These are phyloP conservation scores for Hawksworthiomyces lignivorus DNA, from an alignment of 2,329 filamentous ascomycete species.

Conservation along the genomic window DNA sequence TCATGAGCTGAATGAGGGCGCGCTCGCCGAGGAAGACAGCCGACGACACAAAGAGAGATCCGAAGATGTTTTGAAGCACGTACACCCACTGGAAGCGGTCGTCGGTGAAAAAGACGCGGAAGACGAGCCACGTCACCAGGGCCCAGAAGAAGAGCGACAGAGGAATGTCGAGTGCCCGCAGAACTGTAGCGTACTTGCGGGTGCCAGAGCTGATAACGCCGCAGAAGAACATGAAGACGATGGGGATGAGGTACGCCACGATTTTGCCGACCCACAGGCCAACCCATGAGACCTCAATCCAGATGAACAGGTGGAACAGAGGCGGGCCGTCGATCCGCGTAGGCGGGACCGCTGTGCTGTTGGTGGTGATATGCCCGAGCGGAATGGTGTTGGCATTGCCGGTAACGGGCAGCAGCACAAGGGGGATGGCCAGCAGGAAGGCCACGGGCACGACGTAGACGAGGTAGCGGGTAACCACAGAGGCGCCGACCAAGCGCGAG, in stretches of 20 bases:
- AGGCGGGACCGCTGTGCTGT: constrained; percentile 8
- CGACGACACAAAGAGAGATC: constrained; percentile 59
- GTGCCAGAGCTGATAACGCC: constrained; percentile 63
- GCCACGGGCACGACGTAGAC: constrained; percentile 61
- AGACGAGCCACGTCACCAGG: constrained; percentile 54
- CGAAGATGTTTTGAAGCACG: constrained; percentile 57
- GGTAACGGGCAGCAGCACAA: constrained; percentile 46
- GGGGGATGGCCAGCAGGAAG: constrained; percentile 52
- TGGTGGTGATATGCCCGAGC: constrained; percentile 21
- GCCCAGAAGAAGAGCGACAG: constrained; percentile 64
- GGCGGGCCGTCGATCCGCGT: constrained; percentile 33
- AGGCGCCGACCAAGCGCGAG: constrained; percentile 55
- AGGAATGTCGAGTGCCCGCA: constrained; percentile 57
- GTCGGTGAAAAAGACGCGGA: constrained; percentile 44
- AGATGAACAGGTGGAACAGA: constrained; percentile 56
- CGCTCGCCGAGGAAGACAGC: constrained; percentile 71
- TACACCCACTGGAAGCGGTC: constrained; percentile 43
- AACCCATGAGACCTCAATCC: constrained; percentile 63
- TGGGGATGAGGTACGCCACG: constrained; percentile 51
- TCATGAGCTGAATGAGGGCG: constrained; percentile 72
- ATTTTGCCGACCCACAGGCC: constrained; percentile 61
- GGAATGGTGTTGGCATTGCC: constrained; percentile 25
- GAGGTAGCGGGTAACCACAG: constrained; percentile 57
- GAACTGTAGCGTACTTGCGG: constrained; percentile 60
- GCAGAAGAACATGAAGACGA: constrained; percentile 59